phyloP scores from a whole-genome alignment of 306 rosid genomes.

The Rosa lucieae region DNA sequence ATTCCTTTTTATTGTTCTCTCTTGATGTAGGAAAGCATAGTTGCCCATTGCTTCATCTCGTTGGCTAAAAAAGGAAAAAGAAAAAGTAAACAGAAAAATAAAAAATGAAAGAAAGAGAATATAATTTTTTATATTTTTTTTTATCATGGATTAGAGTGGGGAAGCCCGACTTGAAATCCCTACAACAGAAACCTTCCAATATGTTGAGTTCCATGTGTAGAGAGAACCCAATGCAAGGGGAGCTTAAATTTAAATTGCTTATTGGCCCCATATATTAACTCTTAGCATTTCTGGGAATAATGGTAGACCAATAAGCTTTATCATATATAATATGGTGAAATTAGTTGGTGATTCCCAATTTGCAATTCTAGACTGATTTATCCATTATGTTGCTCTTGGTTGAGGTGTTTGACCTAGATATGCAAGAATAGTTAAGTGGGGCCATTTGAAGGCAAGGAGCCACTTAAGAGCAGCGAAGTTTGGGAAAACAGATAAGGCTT shows the following conservation, averaged over 20 bases:
- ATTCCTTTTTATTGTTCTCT: neutral
- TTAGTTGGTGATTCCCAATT: neutral
- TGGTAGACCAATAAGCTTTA: neutral
- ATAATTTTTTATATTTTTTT: neutral
- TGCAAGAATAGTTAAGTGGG: neutral
- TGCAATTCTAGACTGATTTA: neutral
- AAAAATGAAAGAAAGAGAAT: neutral
- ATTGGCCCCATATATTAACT: neutral
- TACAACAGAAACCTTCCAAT: neutral
- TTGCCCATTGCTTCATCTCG: neutral
- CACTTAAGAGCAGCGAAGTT: neutral
- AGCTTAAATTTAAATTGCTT: neutral
- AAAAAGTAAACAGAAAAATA: too few species aligned
- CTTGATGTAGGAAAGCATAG: neutral
- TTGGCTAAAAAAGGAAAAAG: neutral
- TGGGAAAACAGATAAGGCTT: neutral
- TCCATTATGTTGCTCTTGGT: neutral
- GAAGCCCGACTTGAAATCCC: neutral
- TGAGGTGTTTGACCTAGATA: slow-evolving; percentile 7
- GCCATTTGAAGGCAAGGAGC: neutral
- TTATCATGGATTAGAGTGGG: neutral
- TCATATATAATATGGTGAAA: neutral
- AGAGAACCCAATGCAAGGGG: neutral
- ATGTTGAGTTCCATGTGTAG: neutral
- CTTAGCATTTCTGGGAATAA: neutral